Evolutionary conservation across 768 basidiomycete species (phyloP).

Genomic region (Kwoniella mangroviensis): DNA sequence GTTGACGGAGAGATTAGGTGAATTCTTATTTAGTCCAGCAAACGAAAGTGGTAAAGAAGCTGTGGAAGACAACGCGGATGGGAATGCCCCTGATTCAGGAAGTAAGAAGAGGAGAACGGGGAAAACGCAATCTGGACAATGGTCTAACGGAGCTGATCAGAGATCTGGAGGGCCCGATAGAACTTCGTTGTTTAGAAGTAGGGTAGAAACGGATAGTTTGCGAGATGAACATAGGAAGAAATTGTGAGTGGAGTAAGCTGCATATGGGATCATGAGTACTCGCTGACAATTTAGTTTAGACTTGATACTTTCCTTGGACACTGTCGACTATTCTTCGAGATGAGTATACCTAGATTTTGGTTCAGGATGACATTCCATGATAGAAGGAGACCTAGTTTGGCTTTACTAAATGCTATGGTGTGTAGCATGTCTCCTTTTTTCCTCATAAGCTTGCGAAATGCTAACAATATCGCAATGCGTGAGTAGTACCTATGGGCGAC

Average conservation of each 20-base stretch:
- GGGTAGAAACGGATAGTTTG: slow-evolving; percentile 41
- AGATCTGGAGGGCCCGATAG: slow-evolving; percentile 6
- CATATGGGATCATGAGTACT: too few species aligned
- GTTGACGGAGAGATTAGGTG: slow-evolving; percentile 43
- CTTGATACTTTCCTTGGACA: slow-evolving; percentile 43
- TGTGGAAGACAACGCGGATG: slow-evolving; percentile 1
- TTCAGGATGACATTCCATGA: slow-evolving; percentile 45
- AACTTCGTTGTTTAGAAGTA: slow-evolving; percentile 12
- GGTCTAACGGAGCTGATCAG: neutral
- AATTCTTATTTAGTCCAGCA: slow-evolving; percentile 42
- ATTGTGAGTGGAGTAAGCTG: slow-evolving; percentile 30
- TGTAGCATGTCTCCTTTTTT: slow-evolving; percentile 4
- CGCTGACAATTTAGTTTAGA: slow-evolving; percentile 14
- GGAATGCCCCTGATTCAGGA: slow-evolving; percentile 1
- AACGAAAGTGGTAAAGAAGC: slow-evolving; percentile 12
- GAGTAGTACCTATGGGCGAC: slow-evolving; percentile 51
- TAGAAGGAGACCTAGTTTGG: slow-evolving; percentile 40
- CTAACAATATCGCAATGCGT: neutral
- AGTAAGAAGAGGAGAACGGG: slow-evolving; percentile 20
- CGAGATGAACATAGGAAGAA: slow-evolving; percentile 35
- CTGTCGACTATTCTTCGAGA: slow-evolving; percentile 47
- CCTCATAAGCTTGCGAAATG: neutral
- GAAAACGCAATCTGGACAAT: slow-evolving; percentile 15
- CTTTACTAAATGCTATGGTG: slow-evolving; percentile 49
- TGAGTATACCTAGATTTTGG: slow-evolving; percentile 47